Conservation (phyloP, 1,284 basidiomycete genomes). For the Athelia psychrophila region DNA sequence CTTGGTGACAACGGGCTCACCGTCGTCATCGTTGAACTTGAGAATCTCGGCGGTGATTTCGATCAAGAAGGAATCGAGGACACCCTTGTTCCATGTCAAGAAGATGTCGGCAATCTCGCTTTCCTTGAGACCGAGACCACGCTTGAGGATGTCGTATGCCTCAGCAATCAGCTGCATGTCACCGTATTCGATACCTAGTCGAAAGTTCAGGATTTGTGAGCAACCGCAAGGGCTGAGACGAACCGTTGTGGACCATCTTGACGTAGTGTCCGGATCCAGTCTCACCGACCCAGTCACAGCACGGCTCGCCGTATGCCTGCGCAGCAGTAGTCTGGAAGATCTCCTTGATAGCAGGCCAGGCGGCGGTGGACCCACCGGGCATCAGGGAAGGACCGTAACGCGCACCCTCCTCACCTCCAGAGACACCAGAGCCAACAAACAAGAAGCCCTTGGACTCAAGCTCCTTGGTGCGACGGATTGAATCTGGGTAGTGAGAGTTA, state of each 20-base stretch:
- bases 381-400: conserved; percentile 97
- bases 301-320: conserved; percentile 93
- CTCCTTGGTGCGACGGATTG: conserved; percentile 91
- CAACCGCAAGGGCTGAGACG: conserved; percentile 17
- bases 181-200: conserved; percentile 93
- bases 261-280: conserved; percentile 94
- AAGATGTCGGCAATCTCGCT: conserved; percentile 91
- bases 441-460: conserved; percentile 93
- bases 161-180: conserved; percentile 99
- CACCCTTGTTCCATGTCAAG: conserved; percentile 95
- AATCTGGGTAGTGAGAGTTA: conserved; percentile 99
- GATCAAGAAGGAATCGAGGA: conserved; percentile 99
- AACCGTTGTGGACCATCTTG: conserved; percentile 99
- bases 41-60: conserved; percentile 97
- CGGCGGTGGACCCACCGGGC: conserved; percentile 94
- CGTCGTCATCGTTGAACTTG: conserved; percentile 96
- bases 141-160: conserved; percentile 97
- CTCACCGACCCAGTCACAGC: conserved; percentile 99
- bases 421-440: conserved; percentile 98
- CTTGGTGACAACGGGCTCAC: conserved; percentile 87
- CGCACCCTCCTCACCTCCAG: conserved; percentile 99
- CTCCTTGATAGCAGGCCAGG: conserved; percentile 96
- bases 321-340: conserved; percentile 99
- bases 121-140: conserved; percentile 85
- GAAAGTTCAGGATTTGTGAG: conserved; percentile 12